Conservation (phyloP, 768 basidiomycete genomes). For the Tulasnella sp. region DNA sequence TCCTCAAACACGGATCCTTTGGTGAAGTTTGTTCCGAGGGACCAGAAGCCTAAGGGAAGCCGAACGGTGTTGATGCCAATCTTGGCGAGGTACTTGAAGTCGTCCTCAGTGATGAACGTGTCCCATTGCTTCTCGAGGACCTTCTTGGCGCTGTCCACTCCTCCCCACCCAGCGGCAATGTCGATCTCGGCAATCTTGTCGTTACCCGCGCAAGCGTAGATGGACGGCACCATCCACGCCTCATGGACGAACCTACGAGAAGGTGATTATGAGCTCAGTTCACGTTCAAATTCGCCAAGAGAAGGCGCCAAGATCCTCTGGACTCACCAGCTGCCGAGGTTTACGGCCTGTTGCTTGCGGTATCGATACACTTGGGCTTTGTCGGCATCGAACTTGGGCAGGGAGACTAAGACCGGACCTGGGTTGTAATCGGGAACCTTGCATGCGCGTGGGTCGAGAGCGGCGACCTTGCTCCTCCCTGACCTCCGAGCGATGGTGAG, state of each 20-base stretch:
- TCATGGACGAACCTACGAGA: conserved; percentile 55
- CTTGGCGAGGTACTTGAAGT: conserved; percentile 54
- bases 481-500: background rate
- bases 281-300: background rate
- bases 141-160: conserved; percentile 29
- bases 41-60: conserved; percentile 76
- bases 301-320: background rate
- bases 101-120: conserved; percentile 51
- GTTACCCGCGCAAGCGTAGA: conserved; percentile 48
- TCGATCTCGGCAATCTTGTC: conserved; percentile 46
- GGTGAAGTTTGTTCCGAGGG: conserved; percentile 53
- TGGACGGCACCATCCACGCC: conserved; percentile 59
- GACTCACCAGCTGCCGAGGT: conserved; percentile 48
- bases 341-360: conserved; percentile 51
- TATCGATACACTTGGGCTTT: conserved; percentile 46
- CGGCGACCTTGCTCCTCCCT: background rate
- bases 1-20: conserved; percentile 13
- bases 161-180: conserved; percentile 53
- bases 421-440: background rate
- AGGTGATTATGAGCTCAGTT: background rate
- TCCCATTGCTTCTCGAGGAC: conserved; percentile 62
- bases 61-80: conserved; percentile 59
- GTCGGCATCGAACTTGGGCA: conserved; percentile 33
- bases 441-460: background rate
- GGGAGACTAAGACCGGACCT: background rate